Evolutionary conservation across 495 filamentous ascomycete species (phyloP).

Genomic region (Hapsidospora chrysogenum): DNA sequence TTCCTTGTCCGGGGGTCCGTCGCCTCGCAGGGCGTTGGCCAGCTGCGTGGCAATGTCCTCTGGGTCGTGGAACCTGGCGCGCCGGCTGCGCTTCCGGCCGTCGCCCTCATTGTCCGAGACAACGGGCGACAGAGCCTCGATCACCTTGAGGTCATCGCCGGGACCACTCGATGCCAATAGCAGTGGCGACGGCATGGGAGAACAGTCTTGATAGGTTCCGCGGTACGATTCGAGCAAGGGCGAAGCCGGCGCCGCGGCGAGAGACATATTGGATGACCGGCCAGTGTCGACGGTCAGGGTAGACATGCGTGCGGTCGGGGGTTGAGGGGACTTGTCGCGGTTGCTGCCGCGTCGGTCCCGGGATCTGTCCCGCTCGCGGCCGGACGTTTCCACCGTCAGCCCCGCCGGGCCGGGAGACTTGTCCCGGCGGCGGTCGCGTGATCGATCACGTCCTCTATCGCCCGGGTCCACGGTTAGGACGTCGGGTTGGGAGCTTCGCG

Average conservation of each 20-base stretch:
- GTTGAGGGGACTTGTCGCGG: constrained; percentile 27
- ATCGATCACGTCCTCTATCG: constrained; percentile 1
- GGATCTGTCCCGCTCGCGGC: background rate
- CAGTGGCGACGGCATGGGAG: constrained; percentile 77
- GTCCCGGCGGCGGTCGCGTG: constrained; percentile 4
- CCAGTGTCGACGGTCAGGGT: constrained; percentile 24
- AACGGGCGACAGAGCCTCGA: constrained; percentile 25
- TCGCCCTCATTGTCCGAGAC: constrained; percentile 22
- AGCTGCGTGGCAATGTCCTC: constrained; percentile 59
- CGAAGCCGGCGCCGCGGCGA: constrained; percentile 50
- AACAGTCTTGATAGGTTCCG: constrained; percentile 89
- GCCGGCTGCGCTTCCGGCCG: constrained; percentile 20
- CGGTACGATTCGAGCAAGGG: constrained; percentile 85
- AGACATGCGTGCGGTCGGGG: constrained; percentile 31
- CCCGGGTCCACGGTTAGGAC: constrained; percentile 21
- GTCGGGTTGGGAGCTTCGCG: constrained; percentile 10
- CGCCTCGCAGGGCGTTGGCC: constrained; percentile 54
- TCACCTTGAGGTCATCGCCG: constrained; percentile 9
- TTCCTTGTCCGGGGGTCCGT: constrained; percentile 45
- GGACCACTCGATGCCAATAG: constrained; percentile 22
- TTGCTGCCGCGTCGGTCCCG: constrained; percentile 7
- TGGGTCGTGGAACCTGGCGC: constrained; percentile 61
- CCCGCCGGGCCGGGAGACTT: constrained; percentile 2
- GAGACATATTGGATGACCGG: constrained; percentile 19
- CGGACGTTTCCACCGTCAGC: background rate